Base-by-base conservation (phyloP, 2,329 filamentous ascomycete species). In the Leptographium galeiforme region DNA sequence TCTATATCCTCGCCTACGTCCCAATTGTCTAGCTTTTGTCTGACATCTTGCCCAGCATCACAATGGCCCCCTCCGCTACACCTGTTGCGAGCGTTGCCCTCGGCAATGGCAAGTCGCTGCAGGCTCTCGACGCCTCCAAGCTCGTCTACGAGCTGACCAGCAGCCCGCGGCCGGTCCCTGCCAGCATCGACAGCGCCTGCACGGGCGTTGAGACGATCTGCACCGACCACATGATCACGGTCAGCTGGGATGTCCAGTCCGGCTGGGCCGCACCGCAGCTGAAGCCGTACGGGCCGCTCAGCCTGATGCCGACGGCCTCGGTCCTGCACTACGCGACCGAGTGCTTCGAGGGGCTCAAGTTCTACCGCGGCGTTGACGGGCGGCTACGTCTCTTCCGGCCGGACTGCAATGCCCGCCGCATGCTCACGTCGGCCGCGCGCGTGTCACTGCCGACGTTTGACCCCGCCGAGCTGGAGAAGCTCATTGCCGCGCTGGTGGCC, bases 191-290 rank as follows among this genome's bases (percentile, higher is more conserved):
- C 56, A 60, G 62, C 41, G 74, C 74, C 61, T 70, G 69, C 59
- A 54, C 72, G 50, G 75, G 72, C 59, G 59, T 63, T 56, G 74
- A 77, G 64, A 79, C 75, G 58, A 70, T 81, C 64, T 79, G 77
- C 73, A 89, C 87, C 57, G 89, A 96, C 74, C 90, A 96, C 74
- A 95, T 95, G 89, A 74, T 93, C 62, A 84, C 82, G 51, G 84
- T 75, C 19, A 70, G 72, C 52, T 94, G 89, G 88, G 81, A 75
- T 38, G 69, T 67, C 25, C 65, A 71, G 45, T 64, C 69, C 19
- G 89, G 89, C 61, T 95, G 89, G 89, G 74, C 76, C 40, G 73
- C 78, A 2, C 89, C 89, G 1, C 76, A 84, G 61, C 76, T 94
- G 55, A 79, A 81, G 65, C 85, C 88, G 32, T 93, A 88, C 67